These are phyloP conservation scores for Tubosaeta sp. DNA, from an alignment of 768 basidiomycete species.

Conservation along the genomic window DNA sequence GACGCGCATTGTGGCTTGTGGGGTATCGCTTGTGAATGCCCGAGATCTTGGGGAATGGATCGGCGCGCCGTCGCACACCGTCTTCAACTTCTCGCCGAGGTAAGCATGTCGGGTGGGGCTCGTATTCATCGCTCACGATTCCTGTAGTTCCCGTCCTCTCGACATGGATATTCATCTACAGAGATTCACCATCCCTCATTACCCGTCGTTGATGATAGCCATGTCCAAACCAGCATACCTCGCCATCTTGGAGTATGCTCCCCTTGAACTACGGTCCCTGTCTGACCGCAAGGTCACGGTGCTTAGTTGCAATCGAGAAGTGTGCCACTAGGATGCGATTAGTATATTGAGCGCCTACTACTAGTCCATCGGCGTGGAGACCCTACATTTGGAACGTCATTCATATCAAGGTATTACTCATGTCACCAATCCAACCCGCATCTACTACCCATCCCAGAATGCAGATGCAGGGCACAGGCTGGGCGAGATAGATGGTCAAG, in stretches of 20 bases:
- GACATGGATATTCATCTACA: slow-evolving; percentile 98
- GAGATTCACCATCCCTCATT: slow-evolving; percentile 94
- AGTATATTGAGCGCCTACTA: too few species aligned
- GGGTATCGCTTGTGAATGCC: slow-evolving; percentile 93
- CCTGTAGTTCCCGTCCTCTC: slow-evolving; percentile 79
- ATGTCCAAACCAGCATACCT: slow-evolving; percentile 99
- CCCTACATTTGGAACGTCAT: too few species aligned
- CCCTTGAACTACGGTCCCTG: slow-evolving; percentile 13
- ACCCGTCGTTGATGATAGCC: slow-evolving; percentile 96
- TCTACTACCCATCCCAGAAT: too few species aligned
- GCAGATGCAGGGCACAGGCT: too few species aligned
- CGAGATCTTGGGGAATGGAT: slow-evolving; percentile 98
- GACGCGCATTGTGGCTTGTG: slow-evolving; percentile 92
- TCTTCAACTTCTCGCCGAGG: slow-evolving; percentile 98
- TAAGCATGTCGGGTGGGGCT: slow-evolving; percentile 27
- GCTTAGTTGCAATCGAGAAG: too few species aligned
- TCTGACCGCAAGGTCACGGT: too few species aligned
- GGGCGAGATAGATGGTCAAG: too few species aligned
- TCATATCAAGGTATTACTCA: too few species aligned
- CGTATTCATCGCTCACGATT: slow-evolving; percentile 9
- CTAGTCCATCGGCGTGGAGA: too few species aligned
- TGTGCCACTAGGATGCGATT: too few species aligned
- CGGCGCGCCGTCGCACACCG: slow-evolving; percentile 86
- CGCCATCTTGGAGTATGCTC: slow-evolving; percentile 83
- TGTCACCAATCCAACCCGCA: too few species aligned